A percentile compares a stretch with the other conserved stretches of the same genome.
These are phyloP conservation scores for Metahyphopichia silvanorum DNA, from an alignment of 805 yeast species.

Conservation along the genomic window DNA sequence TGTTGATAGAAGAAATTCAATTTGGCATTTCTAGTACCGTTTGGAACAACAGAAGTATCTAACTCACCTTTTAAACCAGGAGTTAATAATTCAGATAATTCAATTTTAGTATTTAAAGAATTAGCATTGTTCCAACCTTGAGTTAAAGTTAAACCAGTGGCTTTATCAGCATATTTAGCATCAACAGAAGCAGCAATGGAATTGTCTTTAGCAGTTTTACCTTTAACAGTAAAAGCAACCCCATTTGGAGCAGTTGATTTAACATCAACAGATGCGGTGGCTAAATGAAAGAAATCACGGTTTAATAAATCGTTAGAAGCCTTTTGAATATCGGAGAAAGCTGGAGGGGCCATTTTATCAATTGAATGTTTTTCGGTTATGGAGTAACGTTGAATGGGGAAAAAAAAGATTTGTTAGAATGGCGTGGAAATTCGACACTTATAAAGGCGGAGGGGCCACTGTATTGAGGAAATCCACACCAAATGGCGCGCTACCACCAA, in stretches of 20 bases:
- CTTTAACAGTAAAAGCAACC: constrained; percentile 90
- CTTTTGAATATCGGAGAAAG: constrained; percentile 91
- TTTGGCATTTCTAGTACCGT: constrained; percentile 81
- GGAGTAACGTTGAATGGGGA: constrained; percentile 1
- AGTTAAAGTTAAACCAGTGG: constrained; percentile 86
- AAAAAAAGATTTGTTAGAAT: constrained; percentile 1
- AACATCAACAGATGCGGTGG: constrained; percentile 84
- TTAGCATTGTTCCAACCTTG: constrained; percentile 98
- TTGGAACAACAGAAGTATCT: constrained; percentile 83
- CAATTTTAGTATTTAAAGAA: constrained; percentile 87
- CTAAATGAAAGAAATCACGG: constrained; percentile 89
- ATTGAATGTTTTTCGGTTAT: constrained; percentile 1
- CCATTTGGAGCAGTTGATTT: constrained; percentile 96
- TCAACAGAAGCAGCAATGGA: constrained; percentile 86
- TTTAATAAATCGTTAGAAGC: constrained; percentile 85
- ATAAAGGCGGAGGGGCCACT: no score
- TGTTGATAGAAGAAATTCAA: constrained; percentile 88
- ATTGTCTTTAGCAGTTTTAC: constrained; percentile 78
- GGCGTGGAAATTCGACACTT: background rate
- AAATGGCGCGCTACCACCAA: no score
- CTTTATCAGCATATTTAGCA: constrained; percentile 89
- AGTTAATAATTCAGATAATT: constrained; percentile 85
- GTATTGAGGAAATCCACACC: no score
- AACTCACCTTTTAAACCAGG: constrained; percentile 95
- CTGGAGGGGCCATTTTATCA: constrained; percentile 60